These are phyloP conservation scores for Skeletonema potamos DNA, from an alignment of 108 stramenopile species.

Conservation along the genomic window DNA sequence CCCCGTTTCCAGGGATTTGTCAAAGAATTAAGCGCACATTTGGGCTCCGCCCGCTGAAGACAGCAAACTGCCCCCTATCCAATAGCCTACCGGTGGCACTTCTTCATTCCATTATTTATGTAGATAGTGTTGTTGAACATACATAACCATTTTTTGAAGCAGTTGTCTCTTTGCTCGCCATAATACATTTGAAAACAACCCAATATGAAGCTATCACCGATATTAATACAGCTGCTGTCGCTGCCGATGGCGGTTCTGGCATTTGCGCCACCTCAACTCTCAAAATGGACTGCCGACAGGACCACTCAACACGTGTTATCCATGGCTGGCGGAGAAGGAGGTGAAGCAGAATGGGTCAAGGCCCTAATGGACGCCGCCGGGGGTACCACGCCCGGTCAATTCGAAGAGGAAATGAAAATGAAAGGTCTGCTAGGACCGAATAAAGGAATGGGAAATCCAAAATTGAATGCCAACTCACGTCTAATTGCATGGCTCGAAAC, in stretches of 20 bases:
- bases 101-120: too few species aligned
- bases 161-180: too few species aligned
- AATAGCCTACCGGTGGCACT: too few species aligned
- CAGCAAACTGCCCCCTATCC: too few species aligned
- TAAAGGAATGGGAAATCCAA: slow-evolving; percentile 46
- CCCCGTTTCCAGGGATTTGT: too few species aligned
- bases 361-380: slow-evolving; percentile 67
- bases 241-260: slow-evolving; percentile 4
- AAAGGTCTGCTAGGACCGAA: slow-evolving; percentile 68
- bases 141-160: too few species aligned
- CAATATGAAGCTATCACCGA: neutral
- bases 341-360: slow-evolving; percentile 76
- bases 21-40: too few species aligned
- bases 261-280: slow-evolving; percentile 5
- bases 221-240: slow-evolving; percentile 3
- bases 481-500: slow-evolving; percentile 79
- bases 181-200: neutral
- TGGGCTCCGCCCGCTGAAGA: too few species aligned
- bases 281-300: neutral
- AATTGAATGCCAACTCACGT: slow-evolving; percentile 72
- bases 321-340: slow-evolving; percentile 77
- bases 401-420: slow-evolving; percentile 88
- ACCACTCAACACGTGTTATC: neutral
- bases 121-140: too few species aligned
- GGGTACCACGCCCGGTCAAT: slow-evolving; percentile 53